phyloP scores from a whole-genome alignment of 257 asterid species.

The Capsicum rhomboideum region DNA sequence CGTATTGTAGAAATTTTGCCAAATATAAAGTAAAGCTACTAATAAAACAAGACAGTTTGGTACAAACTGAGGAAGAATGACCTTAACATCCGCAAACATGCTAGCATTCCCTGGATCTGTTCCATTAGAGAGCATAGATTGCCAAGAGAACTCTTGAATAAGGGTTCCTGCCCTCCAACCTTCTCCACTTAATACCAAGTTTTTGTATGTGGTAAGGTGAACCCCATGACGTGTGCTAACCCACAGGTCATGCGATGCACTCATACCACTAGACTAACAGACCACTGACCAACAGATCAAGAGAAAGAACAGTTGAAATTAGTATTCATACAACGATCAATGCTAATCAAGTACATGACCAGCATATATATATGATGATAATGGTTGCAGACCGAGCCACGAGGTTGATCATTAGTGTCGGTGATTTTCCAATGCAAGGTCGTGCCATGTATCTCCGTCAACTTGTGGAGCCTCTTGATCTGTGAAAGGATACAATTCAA shows the following conservation, averaged over 20 bases:
- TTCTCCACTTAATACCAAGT: not conserved
- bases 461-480: slow-evolving; percentile 56
- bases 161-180: not conserved
- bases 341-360: not conserved
- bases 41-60: not conserved
- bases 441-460: slow-evolving; percentile 54
- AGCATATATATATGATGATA: not conserved
- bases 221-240: not conserved
- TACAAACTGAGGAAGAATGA: not conserved
- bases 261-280: not conserved
- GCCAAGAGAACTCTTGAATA: not conserved
- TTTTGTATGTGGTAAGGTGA: not conserved
- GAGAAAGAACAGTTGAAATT: not conserved
- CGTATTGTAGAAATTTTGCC: not conserved
- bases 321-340: not conserved
- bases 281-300: not conserved
- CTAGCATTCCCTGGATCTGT: not conserved
- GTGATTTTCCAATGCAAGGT: slow-evolving; percentile 52
- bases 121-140: not conserved
- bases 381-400: not conserved
- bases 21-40: not conserved
- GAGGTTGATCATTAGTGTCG: not conserved
- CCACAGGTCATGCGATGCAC: not conserved
- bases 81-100: not conserved
- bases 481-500: slow-evolving; percentile 18